These are phyloP conservation scores for Rhodamnia argentea DNA, from an alignment of 345 rosid species.

Conservation along the genomic window DNA sequence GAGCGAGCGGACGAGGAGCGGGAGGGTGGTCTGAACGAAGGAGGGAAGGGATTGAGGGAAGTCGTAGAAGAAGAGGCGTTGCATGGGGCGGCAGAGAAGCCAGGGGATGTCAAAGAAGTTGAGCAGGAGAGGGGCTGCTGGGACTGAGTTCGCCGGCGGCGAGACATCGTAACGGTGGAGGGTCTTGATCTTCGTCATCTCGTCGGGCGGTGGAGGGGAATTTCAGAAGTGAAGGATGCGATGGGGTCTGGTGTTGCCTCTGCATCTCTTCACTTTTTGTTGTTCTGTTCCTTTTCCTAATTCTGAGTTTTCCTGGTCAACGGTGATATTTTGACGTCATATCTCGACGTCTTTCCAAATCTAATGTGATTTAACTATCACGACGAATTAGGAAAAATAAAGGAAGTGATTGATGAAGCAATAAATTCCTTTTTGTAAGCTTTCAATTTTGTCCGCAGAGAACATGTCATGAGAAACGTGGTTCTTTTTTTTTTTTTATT, in stretches of 20 bases:
- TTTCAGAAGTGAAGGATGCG: neutral
- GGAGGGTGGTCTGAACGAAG: constrained; percentile 19
- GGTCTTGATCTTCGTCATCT: neutral
- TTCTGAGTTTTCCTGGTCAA: neutral
- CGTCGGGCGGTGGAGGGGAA: neutral
- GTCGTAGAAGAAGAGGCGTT: constrained; percentile 24
- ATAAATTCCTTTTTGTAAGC: no score
- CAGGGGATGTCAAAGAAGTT: constrained; percentile 25
- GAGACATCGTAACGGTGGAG: constrained; percentile 16
- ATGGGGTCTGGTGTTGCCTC: neutral
- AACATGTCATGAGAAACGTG: no score
- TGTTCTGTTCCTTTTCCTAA: neutral
- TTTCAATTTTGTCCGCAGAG: neutral
- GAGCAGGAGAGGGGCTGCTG: constrained; percentile 23
- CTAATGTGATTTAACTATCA: neutral
- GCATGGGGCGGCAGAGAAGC: constrained; percentile 13
- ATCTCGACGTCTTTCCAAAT: neutral
- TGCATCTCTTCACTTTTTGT: no score
- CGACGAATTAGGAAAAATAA: neutral
- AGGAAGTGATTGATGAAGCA: neutral
- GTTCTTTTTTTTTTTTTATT: no score
- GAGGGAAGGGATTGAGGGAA: constrained; percentile 10
- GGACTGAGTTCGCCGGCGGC: constrained; percentile 17
- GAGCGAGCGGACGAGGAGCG: constrained; percentile 36
- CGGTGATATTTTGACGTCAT: neutral